These are phyloP conservation scores for Exsudoporus frostii DNA, from an alignment of 768 basidiomycete genomes.

Conservation along the genomic window DNA sequence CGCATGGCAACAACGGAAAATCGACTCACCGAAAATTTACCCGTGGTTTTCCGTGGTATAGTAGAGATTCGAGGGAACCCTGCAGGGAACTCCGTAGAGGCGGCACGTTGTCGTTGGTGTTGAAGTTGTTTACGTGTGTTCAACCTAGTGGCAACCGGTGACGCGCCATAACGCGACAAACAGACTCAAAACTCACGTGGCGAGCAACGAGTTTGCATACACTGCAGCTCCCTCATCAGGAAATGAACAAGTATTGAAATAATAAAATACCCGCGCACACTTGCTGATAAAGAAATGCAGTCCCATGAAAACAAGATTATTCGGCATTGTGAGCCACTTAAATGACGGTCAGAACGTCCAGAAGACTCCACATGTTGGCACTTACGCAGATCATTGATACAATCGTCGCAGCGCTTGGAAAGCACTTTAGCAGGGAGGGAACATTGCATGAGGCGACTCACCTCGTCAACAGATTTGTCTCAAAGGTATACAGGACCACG, in stretches of 20 bases:
- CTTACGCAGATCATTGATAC: conserved; percentile 44
- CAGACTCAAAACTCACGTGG: conserved; percentile 29
- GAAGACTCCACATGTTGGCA: background rate
- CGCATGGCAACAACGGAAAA: background rate
- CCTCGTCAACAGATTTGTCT: conserved; percentile 51
- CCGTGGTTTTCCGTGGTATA: conserved; percentile 12
- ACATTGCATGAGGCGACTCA: conserved; percentile 10
- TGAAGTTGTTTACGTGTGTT: conserved; percentile 37
- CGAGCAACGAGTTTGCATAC: conserved; percentile 51
- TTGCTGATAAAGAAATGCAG: conserved; percentile 54
- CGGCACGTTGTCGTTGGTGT: conserved; percentile 26
- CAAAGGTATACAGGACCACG: conserved; percentile 50
- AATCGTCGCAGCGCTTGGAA: conserved; percentile 37
- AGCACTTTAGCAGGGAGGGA: background rate
- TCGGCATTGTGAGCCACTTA: conserved; percentile 46
- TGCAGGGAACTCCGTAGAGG: conserved; percentile 28
- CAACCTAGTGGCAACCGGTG: conserved; percentile 22
- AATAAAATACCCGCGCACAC: conserved; percentile 27
- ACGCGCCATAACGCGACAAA: background rate
- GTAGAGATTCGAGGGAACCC: conserved; percentile 25
- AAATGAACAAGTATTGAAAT: background rate
- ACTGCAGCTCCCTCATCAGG: conserved; percentile 27
- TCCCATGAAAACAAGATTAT: conserved; percentile 51
- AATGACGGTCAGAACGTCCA: background rate
- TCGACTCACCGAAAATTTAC: conserved; percentile 11